phyloP scores from a whole-genome alignment of 1,139 yeast genomes.

The Lodderomyces oxycetoniae region DNA sequence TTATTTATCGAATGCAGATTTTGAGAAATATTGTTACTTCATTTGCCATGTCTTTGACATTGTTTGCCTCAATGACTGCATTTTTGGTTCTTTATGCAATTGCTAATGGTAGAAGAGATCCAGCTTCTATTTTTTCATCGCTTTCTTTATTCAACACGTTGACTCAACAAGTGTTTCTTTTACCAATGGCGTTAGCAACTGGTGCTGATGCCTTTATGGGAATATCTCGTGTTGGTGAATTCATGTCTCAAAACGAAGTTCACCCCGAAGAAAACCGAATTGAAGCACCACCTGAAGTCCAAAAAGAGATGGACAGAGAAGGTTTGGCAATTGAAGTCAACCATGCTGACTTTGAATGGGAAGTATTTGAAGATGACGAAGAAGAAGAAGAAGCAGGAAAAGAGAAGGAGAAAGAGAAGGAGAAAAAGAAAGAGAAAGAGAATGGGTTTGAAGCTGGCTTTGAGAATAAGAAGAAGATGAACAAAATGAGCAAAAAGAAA shows the following conservation, averaged over 20 bases:
- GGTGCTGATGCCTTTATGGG: slow-evolving; percentile 71
- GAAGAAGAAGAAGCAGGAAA: slow-evolving; percentile 13
- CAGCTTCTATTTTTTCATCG: slow-evolving; percentile 78
- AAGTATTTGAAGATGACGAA: slow-evolving; percentile 31
- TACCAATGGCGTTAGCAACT: slow-evolving; percentile 68
- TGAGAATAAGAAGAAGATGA: slow-evolving; percentile 6
- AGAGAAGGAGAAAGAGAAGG: slow-evolving; percentile 6
- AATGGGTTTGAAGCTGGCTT: background rate
- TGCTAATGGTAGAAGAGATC: slow-evolving; percentile 38
- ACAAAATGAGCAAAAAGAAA: background rate
- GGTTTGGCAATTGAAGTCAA: slow-evolving; percentile 42
- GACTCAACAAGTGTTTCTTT: slow-evolving; percentile 48
- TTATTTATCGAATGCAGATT: slow-evolving; percentile 46
- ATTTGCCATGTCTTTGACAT: slow-evolving; percentile 55
- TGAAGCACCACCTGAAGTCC: slow-evolving; percentile 24
- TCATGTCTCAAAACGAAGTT: slow-evolving; percentile 34
- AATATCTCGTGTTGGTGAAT: slow-evolving; percentile 51
- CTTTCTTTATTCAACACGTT: slow-evolving; percentile 66
- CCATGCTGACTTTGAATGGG: slow-evolving; percentile 69
- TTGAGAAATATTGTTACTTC: slow-evolving; percentile 59
- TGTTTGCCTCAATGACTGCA: slow-evolving; percentile 65
- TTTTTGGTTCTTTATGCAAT: slow-evolving; percentile 65
- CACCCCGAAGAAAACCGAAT: slow-evolving; percentile 14
- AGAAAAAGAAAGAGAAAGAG: slow-evolving; percentile 10
- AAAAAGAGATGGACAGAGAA: slow-evolving; percentile 19